Base-by-base conservation (phyloP, 2,329 filamentous ascomycete genomes). In the Delphinella strobiligena region DNA sequence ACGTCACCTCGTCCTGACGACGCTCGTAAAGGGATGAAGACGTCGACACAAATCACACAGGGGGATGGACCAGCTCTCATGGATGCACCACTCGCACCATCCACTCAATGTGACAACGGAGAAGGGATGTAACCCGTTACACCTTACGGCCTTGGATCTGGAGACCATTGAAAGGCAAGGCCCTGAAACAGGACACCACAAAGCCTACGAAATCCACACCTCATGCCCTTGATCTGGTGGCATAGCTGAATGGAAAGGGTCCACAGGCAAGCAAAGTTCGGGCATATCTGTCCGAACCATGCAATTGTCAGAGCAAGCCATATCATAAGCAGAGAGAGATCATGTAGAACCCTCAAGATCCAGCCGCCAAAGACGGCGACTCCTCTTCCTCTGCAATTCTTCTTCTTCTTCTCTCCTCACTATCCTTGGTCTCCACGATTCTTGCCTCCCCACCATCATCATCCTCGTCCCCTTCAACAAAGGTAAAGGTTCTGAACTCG, bases 371-470 rank as follows among this genome's bases (percentile, higher is more conserved):
- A 29, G 43, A 7, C 39, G 14, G 8, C 45, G 19, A 5, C 32
- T 35, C 9, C 24, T 42, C 41, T 8, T 41, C 34, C 11, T 34
- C 33, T 2, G 8, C 24, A 36, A 11, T 18, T 36, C 14, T 19
- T 38, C 47, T 22, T n/a, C n/a, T 15, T 29, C 47, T 41, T 32
- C 42, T 38, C 24, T 19, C 34, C 36, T 47, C 16, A 2, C 45
- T 48, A 24, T 50, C 52, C 27, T 49, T 45, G 5, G 51, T 54
- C 46, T 56, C 54, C 39, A 41, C 37, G 3, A 56, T 47, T 46
- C 40, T 47, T 15, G 53, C 52, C n/a, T n/a, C n/a, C n/a, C n/a
- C n/a, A n/a, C n/a, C n/a, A n/a, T n/a, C n/a, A 11, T 42, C 30
- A 30, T 51, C 51, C 29, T 48, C 47, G n/a, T 48, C 47, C 1